Evolutionary conservation across 768 basidiomycete genomes (phyloP).

Genomic region (Kwoniella botswanensis): DNA sequence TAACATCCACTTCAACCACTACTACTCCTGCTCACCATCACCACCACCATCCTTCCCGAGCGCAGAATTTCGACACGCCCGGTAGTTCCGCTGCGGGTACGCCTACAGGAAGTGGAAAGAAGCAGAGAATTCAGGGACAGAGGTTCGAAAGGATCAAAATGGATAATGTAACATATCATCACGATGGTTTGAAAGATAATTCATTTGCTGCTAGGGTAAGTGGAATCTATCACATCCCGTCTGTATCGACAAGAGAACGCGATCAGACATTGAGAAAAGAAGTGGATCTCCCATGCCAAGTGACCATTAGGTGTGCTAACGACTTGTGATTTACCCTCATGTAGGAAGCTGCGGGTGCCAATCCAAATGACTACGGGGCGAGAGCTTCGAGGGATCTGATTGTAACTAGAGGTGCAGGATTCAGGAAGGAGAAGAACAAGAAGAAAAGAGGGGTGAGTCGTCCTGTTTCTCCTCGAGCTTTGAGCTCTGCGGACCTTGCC

Average conservation of each 20-base stretch:
- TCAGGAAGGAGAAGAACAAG: slow-evolving; percentile 99
- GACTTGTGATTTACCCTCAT: neutral
- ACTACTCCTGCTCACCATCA: slow-evolving; percentile 26
- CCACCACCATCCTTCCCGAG: slow-evolving; percentile 29
- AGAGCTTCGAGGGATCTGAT: slow-evolving; percentile 84
- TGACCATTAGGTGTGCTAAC: neutral
- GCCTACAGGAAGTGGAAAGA: slow-evolving; percentile 45
- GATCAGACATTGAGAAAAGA: too few species aligned
- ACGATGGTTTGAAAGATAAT: slow-evolving; percentile 70
- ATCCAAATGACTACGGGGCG: slow-evolving; percentile 81
- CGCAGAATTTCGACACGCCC: slow-evolving; percentile 6
- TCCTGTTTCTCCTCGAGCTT: neutral
- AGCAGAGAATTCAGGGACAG: slow-evolving; percentile 60
- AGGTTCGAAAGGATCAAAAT: slow-evolving; percentile 82
- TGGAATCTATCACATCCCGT: slow-evolving; percentile 14
- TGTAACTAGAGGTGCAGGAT: slow-evolving; percentile 90
- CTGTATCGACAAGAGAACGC: neutral
- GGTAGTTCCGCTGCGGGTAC: slow-evolving; percentile 23
- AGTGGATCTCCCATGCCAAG: too few species aligned
- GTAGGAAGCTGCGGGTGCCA: slow-evolving; percentile 64
- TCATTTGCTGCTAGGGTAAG: slow-evolving; percentile 78
- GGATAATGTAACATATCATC: slow-evolving; percentile 64
- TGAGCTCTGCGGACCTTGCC: too few species aligned
- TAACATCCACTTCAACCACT: slow-evolving; percentile 46
- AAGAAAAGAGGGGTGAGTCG: slow-evolving; percentile 78